phyloP scores from a whole-genome alignment of 306 rosid species.

The Myrica gale region DNA sequence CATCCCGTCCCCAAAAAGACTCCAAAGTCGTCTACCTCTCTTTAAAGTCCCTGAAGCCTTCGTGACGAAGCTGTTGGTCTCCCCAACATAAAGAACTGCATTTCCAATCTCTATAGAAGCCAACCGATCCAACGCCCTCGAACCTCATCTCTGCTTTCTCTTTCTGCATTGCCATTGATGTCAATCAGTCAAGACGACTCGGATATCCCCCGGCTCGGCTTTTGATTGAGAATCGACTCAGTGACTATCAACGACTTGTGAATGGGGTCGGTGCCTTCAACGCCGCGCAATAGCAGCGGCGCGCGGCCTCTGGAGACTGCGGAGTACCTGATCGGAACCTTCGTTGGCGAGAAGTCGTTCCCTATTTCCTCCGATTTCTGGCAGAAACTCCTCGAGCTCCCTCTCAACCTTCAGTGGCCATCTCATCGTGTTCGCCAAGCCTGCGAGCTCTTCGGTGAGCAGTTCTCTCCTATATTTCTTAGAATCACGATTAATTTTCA shows the following conservation, averaged over 20 bases:
- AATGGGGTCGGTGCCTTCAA: conserved; percentile 93
- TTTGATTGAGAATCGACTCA: conserved; percentile 27
- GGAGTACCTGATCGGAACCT: conserved; percentile 85
- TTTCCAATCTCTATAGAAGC: conserved; percentile 25
- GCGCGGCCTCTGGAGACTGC: conserved; percentile 71
- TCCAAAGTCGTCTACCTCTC: not conserved
- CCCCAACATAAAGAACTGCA: conserved; percentile 27
- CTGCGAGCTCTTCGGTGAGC: conserved; percentile 84
- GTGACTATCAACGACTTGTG: not conserved
- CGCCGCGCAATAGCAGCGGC: conserved; percentile 57
- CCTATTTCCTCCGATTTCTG: conserved; percentile 92
- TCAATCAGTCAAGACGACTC: conserved; percentile 33
- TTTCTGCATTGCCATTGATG: conserved; percentile 23
- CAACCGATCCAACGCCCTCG: conserved; percentile 38
- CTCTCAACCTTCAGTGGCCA: conserved; percentile 77
- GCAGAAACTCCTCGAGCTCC: conserved; percentile 83
- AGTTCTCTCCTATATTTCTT: conserved; percentile 13
- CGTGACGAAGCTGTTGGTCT: conserved; percentile 41
- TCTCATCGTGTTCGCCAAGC: conserved; percentile 72
- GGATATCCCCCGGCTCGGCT: conserved; percentile 26
- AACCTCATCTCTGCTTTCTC: not conserved
- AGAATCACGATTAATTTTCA: not conserved
- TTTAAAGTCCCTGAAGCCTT: conserved; percentile 40
- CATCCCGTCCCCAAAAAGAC: not conserved
- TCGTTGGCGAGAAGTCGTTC: conserved; percentile 74